Evolutionary conservation across 2,329 filamentous ascomycete species (phyloP), one percentile per base, ranked within the genome.

Genomic region (Thelonectria blattea): DNA sequence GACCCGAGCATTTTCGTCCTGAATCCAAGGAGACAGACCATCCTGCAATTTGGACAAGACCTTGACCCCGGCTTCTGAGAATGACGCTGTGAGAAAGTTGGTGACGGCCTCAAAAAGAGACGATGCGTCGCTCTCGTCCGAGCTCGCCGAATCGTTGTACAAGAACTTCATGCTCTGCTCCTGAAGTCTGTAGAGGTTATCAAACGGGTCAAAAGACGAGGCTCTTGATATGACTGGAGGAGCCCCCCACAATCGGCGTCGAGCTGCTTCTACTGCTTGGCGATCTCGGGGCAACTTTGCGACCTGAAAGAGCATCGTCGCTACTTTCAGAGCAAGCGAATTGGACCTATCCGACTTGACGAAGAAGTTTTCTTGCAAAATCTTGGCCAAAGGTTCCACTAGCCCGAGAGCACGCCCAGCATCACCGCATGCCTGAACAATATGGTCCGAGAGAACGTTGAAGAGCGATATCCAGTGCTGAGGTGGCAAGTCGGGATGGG

Each of bases 301-400:
- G 45, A 73, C 66, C 2, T 76, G 75, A 7, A 86, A 72, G 2
- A 87, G 69, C 47, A 79, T 77, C n/a, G 75, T 73, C 1, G 77
- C 68, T 10, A 75, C 77, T 20, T 71, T 71, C 12, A 81, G 62
- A 0, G 72, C 65, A 18, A 71, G 77, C 5, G 70, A 27, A 3
- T 59, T 48, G 4, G 67, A 60, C 32, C 60, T 62, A 18, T 61
- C 56, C 8, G 53, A 34, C 8, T 15, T 52, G 17, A 52, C 55
- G 15, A 66, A 69, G 50, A 68, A 64, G 53, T 32, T 75, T 56
- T 81, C 80, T 39, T 79, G 68, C 5, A 90, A 65, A 1, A 75
- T 69, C 65, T 85, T 88, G 0, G 91, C 85, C 3, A 95, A 69
- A 1, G 89, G 90, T 62, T 96, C 92, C 41, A 93, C 79, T 1